Conservation (phyloP, 2,329 filamentous ascomycete species). For the Monilinia polystroma region DNA sequence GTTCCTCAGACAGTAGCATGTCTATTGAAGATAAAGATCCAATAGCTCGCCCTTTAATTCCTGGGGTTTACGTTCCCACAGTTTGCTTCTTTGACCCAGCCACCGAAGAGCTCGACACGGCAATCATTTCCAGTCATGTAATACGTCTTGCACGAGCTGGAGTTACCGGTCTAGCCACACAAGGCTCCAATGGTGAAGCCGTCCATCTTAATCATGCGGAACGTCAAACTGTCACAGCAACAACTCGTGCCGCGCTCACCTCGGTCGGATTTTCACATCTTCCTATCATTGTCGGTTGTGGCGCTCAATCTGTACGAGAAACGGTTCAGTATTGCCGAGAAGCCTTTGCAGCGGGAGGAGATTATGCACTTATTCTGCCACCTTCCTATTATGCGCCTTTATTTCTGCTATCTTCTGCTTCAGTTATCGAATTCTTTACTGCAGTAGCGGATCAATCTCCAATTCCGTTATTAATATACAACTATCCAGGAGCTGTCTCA, state of each 20-base stretch:
- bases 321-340: slow-evolving; percentile 63
- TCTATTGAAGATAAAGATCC: slow-evolving; percentile 41
- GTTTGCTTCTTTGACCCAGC: slow-evolving; percentile 68
- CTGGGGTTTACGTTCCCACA: slow-evolving; percentile 70
- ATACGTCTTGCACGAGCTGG: slow-evolving; percentile 60
- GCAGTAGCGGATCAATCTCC: slow-evolving; percentile 66
- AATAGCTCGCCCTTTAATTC: slow-evolving; percentile 44
- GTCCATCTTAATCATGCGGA: slow-evolving; percentile 64
- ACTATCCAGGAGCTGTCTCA: slow-evolving; percentile 84
- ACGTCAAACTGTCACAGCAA: slow-evolving; percentile 57
- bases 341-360: slow-evolving; percentile 60
- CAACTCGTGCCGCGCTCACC: slow-evolving; percentile 60
- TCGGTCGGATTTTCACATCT: slow-evolving; percentile 56
- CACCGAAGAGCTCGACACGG: slow-evolving; percentile 65
- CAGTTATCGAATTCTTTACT: slow-evolving; percentile 58
- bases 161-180: slow-evolving; percentile 60
- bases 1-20: slow-evolving; percentile 47
- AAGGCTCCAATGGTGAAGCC: slow-evolving; percentile 67
- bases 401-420: slow-evolving; percentile 50
- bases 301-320: slow-evolving; percentile 64
- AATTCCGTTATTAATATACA: slow-evolving; percentile 80
- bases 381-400: slow-evolving; percentile 65
- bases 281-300: slow-evolving; percentile 66
- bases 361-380: slow-evolving; percentile 65
- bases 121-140: slow-evolving; percentile 49